Conservation (phyloP, 495 filamentous ascomycete species). For the Lasiosphaeria hispida region DNA sequence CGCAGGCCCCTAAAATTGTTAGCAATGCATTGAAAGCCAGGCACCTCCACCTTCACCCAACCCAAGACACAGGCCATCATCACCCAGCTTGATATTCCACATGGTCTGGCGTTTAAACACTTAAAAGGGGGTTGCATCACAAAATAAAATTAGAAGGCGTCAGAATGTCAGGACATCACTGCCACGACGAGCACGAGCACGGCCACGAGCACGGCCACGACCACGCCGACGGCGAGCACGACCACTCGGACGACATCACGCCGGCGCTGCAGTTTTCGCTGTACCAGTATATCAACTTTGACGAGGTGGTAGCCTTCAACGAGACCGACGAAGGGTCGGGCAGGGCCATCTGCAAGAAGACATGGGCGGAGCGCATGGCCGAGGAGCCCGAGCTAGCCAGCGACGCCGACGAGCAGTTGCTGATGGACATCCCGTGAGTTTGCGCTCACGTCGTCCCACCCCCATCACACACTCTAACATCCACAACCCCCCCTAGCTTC, state of each 20-base stretch:
- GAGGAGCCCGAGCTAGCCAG: conserved; percentile 72
- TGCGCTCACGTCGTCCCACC: conserved; percentile 9
- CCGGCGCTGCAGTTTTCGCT: conserved; percentile 84
- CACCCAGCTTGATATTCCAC: no score
- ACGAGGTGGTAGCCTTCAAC: conserved; percentile 80
- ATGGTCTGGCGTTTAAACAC: not conserved
- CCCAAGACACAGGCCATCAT: not conserved
- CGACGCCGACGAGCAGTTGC: conserved; percentile 87
- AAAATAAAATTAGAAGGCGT: not conserved
- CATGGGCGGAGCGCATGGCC: conserved; percentile 77
- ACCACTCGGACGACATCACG: conserved; percentile 86
- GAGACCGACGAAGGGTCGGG: conserved; percentile 68
- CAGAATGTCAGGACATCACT: conserved; percentile 44
- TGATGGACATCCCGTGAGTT: conserved; percentile 86
- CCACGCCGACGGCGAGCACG: conserved; percentile 49
- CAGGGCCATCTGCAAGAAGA: conserved; percentile 76
- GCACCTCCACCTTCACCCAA: not conserved
- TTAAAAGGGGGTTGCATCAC: not conserved
- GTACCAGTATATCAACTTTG: conserved; percentile 89
- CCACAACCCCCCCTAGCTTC: conserved; percentile 58
- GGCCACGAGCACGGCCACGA: conserved; percentile 33
- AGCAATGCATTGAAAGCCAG: not conserved
- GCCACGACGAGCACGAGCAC: conserved; percentile 41
- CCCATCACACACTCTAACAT: not conserved
- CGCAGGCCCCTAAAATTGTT: not conserved